Conservation (phyloP, 2,329 filamentous ascomycete genomes). For the Fusarium veterinarium region DNA sequence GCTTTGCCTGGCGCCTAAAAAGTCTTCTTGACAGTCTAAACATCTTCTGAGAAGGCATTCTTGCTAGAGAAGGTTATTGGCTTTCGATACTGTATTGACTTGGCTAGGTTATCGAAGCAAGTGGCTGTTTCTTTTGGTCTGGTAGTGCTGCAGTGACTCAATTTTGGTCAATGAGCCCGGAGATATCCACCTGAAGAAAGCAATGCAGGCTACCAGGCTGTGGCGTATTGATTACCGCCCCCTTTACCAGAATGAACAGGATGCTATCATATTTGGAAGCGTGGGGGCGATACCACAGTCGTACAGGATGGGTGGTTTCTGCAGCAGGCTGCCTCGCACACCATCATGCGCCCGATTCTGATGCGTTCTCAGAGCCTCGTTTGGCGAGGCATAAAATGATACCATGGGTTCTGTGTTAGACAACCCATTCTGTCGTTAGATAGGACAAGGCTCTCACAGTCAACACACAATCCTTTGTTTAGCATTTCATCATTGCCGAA, state of each 20-base stretch:
- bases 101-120: background rate
- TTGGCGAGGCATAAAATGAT: background rate
- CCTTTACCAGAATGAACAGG: background rate
- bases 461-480: background rate
- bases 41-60: background rate
- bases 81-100: background rate
- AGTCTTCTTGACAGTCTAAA: background rate
- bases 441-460: background rate
- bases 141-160: background rate
- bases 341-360: background rate
- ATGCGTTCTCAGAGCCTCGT: background rate
- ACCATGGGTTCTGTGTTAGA: background rate
- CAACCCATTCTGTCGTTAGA: background rate
- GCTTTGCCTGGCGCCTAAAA: rapidly evolving
- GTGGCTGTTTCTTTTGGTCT: background rate
- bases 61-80: background rate
- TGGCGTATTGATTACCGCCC: background rate
- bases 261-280: background rate
- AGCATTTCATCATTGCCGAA: background rate
- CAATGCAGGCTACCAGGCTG: background rate
- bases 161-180: background rate
- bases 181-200: too few species aligned
- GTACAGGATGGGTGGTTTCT: background rate
- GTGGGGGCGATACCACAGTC: background rate
- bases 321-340: background rate